Conservation (phyloP, 2,329 filamentous ascomycete genomes). For the Aspergillus glaucus region DNA sequence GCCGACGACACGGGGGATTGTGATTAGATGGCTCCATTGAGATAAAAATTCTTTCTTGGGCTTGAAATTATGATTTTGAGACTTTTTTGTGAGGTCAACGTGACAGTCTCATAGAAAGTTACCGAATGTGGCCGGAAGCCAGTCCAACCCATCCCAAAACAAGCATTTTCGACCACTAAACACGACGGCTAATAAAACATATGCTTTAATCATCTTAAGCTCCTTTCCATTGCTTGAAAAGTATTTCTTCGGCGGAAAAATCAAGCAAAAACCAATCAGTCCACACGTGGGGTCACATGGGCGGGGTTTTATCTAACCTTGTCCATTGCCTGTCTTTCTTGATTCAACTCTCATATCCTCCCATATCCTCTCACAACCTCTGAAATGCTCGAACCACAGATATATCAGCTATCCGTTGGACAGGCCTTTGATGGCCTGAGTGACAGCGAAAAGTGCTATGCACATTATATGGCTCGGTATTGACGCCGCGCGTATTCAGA, state of each 20-base stretch:
- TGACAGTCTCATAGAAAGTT: not conserved
- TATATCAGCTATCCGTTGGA: conserved; percentile 10
- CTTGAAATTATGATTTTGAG: no score
- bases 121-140: no score
- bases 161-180: no score
- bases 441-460: conserved; percentile 14
- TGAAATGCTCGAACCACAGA: not conserved
- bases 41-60: no score
- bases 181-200: not conserved
- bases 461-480: conserved; percentile 17
- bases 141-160: no score
- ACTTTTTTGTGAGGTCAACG: no score
- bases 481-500: conserved; percentile 3
- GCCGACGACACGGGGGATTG: no score
- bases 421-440: conserved; percentile 10
- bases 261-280: not conserved
- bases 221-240: not conserved
- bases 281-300: not conserved
- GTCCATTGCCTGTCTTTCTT: no score
- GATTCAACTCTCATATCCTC: no score
- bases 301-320: no score
- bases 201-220: not conserved
- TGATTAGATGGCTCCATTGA: no score
- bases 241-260: not conserved
- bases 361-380: no score